Conservation (phyloP, 2,329 filamentous ascomycete genomes). For the Penicillium crustosum region DNA sequence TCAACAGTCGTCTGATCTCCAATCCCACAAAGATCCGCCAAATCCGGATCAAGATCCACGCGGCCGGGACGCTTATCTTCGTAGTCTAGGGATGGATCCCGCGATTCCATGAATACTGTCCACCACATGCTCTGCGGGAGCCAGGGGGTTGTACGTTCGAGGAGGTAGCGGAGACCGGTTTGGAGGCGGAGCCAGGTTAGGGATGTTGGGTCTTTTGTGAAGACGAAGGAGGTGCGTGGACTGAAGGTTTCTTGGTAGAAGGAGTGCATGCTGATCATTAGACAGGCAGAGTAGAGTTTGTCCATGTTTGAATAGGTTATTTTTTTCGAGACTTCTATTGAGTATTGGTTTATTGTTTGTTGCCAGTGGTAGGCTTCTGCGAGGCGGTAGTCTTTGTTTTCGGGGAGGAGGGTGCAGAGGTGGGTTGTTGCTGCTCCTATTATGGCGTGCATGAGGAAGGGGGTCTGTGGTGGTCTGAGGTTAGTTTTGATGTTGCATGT, state of each 20-base stretch:
- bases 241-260: conserved; percentile 34
- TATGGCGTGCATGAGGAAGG: conserved; percentile 41
- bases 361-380: conserved; percentile 42
- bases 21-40: conserved; percentile 40
- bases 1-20: conserved; percentile 28
- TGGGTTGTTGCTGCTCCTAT: conserved; percentile 35
- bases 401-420: conserved; percentile 29
- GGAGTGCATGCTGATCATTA: conserved; percentile 39
- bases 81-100: conserved; percentile 24
- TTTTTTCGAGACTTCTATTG: conserved; percentile 29
- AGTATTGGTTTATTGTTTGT: conserved; percentile 37
- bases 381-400: conserved; percentile 28
- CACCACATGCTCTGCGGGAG: conserved; percentile 39
- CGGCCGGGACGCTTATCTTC: conserved; percentile 32
- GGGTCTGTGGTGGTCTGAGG: conserved; percentile 25
- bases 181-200: conserved; percentile 42
- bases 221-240: conserved; percentile 38
- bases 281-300: conserved; percentile 38
- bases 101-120: conserved; percentile 30
- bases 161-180: conserved; percentile 34
- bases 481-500: not conserved
- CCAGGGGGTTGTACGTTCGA: conserved; percentile 27
- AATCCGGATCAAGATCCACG: conserved; percentile 29
- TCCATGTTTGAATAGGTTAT: conserved; percentile 39
- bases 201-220: conserved; percentile 31